Conservation (phyloP, 148 eudicot species). For the Camellia lanceoleosa region DNA sequence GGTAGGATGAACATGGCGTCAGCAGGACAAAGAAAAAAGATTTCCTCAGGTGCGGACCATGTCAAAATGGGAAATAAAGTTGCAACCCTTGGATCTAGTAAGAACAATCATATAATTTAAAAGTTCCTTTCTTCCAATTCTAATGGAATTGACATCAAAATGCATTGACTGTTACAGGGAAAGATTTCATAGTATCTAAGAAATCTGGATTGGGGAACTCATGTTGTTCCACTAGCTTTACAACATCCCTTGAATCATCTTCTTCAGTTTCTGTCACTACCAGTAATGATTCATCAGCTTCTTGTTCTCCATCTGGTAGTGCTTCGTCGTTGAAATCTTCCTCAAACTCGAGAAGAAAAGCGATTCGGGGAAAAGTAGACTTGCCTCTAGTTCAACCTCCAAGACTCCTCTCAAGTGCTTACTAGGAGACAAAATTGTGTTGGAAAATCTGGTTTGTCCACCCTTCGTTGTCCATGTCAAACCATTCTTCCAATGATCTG, state of each 20-base stretch:
- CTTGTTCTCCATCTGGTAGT: slow-evolving; percentile 11
- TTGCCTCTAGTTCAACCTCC: no score
- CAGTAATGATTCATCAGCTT: slow-evolving; percentile 16
- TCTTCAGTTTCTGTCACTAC: slow-evolving; percentile 22
- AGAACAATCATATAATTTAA: background rate
- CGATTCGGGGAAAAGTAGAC: no score
- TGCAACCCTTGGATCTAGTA: slow-evolving; percentile 21
- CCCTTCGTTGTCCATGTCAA: no score
- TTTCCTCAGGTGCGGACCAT: slow-evolving; percentile 7
- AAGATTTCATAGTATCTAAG: slow-evolving; percentile 12
- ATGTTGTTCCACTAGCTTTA: slow-evolving; percentile 13
- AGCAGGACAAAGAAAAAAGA: slow-evolving; percentile 16
- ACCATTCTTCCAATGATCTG: no score
- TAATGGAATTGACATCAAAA: background rate
- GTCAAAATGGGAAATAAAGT: slow-evolving; percentile 13
- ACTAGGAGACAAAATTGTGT: no score
- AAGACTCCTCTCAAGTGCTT: no score
- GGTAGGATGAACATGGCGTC: slow-evolving; percentile 17
- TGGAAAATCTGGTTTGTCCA: no score
- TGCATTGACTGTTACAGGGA: slow-evolving; percentile 24
- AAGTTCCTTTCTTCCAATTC: background rate
- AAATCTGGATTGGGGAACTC: slow-evolving; percentile 17
- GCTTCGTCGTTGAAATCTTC: background rate
- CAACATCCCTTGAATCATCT: slow-evolving; percentile 15
- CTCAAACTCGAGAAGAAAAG: no score